phyloP scores from a whole-genome alignment of 139 green algal genomes.

The Pycnococcus provasolii region DNA sequence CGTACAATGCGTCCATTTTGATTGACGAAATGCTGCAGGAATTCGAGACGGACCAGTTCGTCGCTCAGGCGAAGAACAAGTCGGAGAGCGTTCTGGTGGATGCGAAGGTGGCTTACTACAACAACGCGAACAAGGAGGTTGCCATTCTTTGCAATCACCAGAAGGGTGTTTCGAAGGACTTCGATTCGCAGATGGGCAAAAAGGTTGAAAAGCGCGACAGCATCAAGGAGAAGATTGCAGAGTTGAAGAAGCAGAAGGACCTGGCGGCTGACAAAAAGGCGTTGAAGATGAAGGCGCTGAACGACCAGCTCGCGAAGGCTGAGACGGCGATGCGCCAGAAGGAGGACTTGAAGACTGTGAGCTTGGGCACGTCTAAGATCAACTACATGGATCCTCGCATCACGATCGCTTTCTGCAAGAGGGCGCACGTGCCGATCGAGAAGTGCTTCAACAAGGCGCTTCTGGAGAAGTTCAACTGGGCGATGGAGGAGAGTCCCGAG shows the following conservation, averaged over 20 bases:
- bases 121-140: slow-evolving; percentile 97
- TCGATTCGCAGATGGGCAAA: slow-evolving; percentile 72
- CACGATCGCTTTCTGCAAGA: slow-evolving; percentile 93
- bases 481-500: slow-evolving; percentile 72
- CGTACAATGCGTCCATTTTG: slow-evolving; percentile 94
- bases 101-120: slow-evolving; percentile 74
- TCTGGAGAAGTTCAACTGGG: slow-evolving; percentile 92
- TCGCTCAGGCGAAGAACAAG: slow-evolving; percentile 1
- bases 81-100: slow-evolving; percentile 34
- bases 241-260: slow-evolving; percentile 23
- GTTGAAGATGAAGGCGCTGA: slow-evolving; percentile 27
- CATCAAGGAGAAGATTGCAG: slow-evolving; percentile 25
- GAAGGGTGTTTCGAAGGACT: slow-evolving; percentile 71
- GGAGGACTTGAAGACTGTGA: slow-evolving; percentile 93
- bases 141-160: slow-evolving; percentile 97
- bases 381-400: slow-evolving; percentile 99
- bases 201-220: slow-evolving; percentile 13
- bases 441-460: slow-evolving; percentile 89
- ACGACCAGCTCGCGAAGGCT: slow-evolving; percentile 36
- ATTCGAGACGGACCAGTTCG: slow-evolving; percentile 4
- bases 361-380: slow-evolving; percentile 96
- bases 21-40: slow-evolving; percentile 70
- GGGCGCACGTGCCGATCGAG: slow-evolving; percentile 43
- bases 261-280: slow-evolving; percentile 10
- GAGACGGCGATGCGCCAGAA: slow-evolving; percentile 47